Percentiles rank a stretch among this genome's conserved stretches.
phyloP scores from a whole-genome alignment of 192 early-diverging fungal genomes.

The Umbelopsis isabellina region DNA sequence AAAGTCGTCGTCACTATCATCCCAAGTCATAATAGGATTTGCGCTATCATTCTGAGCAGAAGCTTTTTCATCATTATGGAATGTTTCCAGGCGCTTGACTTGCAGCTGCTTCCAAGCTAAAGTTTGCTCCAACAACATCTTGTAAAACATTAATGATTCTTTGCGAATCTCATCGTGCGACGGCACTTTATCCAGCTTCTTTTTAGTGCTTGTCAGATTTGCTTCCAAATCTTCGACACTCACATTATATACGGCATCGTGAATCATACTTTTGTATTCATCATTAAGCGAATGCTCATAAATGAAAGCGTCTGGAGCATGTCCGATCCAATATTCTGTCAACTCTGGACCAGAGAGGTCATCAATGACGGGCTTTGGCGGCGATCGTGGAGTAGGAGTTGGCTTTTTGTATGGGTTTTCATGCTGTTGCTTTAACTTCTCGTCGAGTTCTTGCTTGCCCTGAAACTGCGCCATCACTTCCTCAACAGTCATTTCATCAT shows the following conservation, averaged over 20 bases:
- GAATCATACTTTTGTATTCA: slow-evolving; percentile 44
- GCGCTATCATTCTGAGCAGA: too few species aligned
- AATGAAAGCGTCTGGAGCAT: slow-evolving; percentile 31
- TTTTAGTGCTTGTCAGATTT: slow-evolving; percentile 33
- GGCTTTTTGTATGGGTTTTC: background rate
- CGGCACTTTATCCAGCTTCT: slow-evolving; percentile 49
- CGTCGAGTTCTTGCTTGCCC: slow-evolving; percentile 23
- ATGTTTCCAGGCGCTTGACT: background rate
- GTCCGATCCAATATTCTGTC: background rate
- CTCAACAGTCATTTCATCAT: slow-evolving; percentile 53
- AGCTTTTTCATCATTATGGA: background rate
- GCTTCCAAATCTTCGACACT: slow-evolving; percentile 33
- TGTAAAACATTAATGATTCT: slow-evolving; percentile 45
- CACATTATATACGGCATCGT: slow-evolving; percentile 41
- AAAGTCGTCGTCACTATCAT: slow-evolving; percentile 10
- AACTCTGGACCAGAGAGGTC: slow-evolving; percentile 1
- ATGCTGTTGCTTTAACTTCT: background rate
- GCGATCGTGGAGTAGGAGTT: background rate
- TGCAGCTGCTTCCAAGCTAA: slow-evolving; percentile 26
- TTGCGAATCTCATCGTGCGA: slow-evolving; percentile 37
- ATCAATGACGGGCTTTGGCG: background rate
- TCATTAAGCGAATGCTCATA: slow-evolving; percentile 36
- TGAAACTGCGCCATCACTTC: slow-evolving; percentile 35
- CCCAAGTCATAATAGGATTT: background rate
- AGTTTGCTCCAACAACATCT: slow-evolving; percentile 38